Conservation (phyloP, 352 stramenopile genomes). For the Phytophthora melonis region DNA sequence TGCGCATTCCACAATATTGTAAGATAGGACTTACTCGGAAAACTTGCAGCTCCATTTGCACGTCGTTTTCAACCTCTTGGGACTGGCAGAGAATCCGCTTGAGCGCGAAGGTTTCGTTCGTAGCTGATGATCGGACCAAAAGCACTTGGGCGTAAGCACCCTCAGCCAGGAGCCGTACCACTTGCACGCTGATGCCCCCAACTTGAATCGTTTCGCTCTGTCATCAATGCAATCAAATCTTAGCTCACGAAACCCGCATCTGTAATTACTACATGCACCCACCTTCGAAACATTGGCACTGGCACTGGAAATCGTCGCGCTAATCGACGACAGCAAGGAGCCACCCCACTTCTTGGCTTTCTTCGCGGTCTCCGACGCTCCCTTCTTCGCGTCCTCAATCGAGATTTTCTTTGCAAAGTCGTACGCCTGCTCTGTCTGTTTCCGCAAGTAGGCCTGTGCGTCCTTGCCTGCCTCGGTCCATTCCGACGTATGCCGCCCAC, state of each 20-base stretch:
- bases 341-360: conserved; percentile 90
- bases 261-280: neutral
- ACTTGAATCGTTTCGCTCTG: conserved; percentile 84
- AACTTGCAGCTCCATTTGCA: conserved; percentile 82
- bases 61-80: conserved; percentile 79
- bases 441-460: conserved; percentile 73
- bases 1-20: neutral
- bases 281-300: conserved; percentile 68
- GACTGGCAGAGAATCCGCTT: conserved; percentile 89
- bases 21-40: conserved; percentile 56
- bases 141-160: conserved; percentile 85
- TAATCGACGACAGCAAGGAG: conserved; percentile 82
- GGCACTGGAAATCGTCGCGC: conserved; percentile 76
- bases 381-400: conserved; percentile 88
- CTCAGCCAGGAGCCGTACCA: conserved; percentile 78
- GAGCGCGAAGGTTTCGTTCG: conserved; percentile 79
- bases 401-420: conserved; percentile 92
- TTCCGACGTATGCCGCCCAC: conserved; percentile 31
- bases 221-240: neutral
- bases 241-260: neutral
- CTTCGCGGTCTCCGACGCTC: conserved; percentile 83
- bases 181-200: conserved; percentile 69
- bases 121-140: conserved; percentile 73
- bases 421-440: conserved; percentile 87
- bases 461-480: conserved; percentile 58